Conservation (phyloP, 495 filamentous ascomycete species). For the Aspergillus heteromorphus region DNA sequence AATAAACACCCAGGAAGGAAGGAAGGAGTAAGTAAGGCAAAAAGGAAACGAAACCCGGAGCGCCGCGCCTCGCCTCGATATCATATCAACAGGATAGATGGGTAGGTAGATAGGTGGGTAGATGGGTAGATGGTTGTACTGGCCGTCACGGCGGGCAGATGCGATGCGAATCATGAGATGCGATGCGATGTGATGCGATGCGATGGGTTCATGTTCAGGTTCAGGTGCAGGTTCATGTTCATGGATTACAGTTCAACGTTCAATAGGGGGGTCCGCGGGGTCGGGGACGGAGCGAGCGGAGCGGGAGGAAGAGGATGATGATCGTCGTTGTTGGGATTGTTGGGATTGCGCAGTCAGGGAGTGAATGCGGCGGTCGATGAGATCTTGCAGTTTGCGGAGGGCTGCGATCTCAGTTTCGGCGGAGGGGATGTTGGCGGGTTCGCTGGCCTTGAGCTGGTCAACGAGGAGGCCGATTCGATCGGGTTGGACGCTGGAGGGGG, state of each 20-base stretch:
- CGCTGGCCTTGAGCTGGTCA: constrained; percentile 24
- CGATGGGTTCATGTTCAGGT: too few species aligned
- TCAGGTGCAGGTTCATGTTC: too few species aligned
- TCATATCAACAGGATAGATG: too few species aligned
- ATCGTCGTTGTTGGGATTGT: neutral
- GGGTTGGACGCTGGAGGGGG: constrained; percentile 1
- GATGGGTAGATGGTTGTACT: too few species aligned
- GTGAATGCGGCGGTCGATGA: constrained; percentile 26
- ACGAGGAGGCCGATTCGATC: constrained; percentile 22
- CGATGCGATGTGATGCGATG: too few species aligned
- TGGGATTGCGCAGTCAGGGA: constrained; percentile 4
- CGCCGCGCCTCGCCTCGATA: too few species aligned
- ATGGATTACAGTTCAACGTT: neutral
- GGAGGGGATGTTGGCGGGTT: constrained; percentile 15
- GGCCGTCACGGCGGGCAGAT: neutral
- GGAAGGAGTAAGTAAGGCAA: too few species aligned
- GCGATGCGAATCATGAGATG: too few species aligned
- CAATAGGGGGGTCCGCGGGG: neutral
- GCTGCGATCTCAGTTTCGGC: constrained; percentile 24
- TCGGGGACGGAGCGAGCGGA: neutral
- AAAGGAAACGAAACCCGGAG: neutral
- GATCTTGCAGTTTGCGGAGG: constrained; percentile 20
- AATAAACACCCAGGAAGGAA: too few species aligned
- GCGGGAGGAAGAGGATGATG: too few species aligned
- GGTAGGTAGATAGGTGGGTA: too few species aligned